These are phyloP conservation scores for Eucalyptus dawsonii DNA, from an alignment of 345 rosid species.

Conservation along the genomic window DNA sequence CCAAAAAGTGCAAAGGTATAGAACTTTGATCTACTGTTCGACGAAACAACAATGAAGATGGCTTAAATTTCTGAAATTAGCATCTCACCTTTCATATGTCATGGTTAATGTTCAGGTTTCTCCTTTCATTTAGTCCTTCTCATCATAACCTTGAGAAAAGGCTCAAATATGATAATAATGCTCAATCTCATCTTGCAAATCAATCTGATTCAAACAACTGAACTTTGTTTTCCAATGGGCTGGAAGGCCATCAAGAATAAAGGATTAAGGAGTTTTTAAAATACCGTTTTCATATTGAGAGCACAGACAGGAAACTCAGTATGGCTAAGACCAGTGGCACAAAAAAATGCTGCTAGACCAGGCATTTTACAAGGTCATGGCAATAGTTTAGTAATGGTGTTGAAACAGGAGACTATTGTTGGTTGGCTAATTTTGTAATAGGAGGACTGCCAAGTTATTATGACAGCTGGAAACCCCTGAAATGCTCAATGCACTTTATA, in stretches of 20 bases:
- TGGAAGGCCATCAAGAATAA: background rate
- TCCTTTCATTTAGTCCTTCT: background rate
- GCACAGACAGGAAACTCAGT: too few species aligned
- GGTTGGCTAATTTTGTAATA: background rate
- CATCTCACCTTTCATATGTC: background rate
- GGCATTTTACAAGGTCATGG: background rate
- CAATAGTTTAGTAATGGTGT: background rate
- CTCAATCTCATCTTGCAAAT: background rate
- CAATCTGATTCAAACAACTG: background rate
- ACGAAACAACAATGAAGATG: background rate
- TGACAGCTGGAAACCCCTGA: background rate
- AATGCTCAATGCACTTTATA: background rate
- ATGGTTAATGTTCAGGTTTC: background rate
- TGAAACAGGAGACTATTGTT: background rate
- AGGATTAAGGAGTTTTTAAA: background rate
- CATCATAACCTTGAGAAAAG: background rate
- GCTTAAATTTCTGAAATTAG: background rate
- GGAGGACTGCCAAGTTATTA: background rate
- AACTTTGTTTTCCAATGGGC: background rate
- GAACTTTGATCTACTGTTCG: background rate
- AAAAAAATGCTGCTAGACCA: background rate
- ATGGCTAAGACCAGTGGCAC: background rate
- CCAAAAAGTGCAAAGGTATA: background rate
- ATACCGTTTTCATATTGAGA: too few species aligned
- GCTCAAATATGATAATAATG: background rate